Evolutionary conservation across 1,284 basidiomycete genomes (phyloP), one percentile per base, ranked within the genome.

Genomic region (Tremellales sp.): DNA sequence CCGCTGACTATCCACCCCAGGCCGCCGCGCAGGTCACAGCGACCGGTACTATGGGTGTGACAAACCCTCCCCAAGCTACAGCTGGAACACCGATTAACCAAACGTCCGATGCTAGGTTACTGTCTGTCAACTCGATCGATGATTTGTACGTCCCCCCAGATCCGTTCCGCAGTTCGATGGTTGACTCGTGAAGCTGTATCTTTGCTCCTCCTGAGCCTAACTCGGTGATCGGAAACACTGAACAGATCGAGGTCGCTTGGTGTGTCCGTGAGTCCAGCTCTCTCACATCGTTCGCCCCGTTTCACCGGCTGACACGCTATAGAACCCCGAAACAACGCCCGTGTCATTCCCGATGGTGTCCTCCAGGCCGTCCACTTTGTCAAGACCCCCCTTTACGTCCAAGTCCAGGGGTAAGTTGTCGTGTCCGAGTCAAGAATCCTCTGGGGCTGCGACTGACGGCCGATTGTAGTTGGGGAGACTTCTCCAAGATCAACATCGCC

Each of bases 221-320:
- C 54, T 57, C 56, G 15, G 60, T 71, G 10, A 76, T 82, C 49
- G 80, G 79, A 40, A 70, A 81, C 51, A 75, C 76, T 22, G 81
- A 82, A 67, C 70, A 64, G 40, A 64, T 72, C 51, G 75, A 75
- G 50, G 80, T 82, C 39, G 77, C 79, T 15, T 82, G 76, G 74
- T 82, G 80, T 71, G 78, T 78, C 48, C 76, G 65, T 68, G 47
- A 52, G 65, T 64, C 19, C 23, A 2, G 4, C 21, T 24, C 43
- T 19, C 25, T 36, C 19, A 19, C 17, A 29, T 37, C 40, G 13
- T 23, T 25, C 33, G 13, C 4, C 39, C 31, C 26, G 3, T 42
- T 23, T 12, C 17, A 33, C 43, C 12, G 13, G 7, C 3, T 5
- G 17, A 23, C 23, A 31, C 26, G 22, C 33, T 39, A 21, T 44